phyloP scores from a whole-genome alignment of 768 basidiomycete species.

The Kondoa subrosea region DNA sequence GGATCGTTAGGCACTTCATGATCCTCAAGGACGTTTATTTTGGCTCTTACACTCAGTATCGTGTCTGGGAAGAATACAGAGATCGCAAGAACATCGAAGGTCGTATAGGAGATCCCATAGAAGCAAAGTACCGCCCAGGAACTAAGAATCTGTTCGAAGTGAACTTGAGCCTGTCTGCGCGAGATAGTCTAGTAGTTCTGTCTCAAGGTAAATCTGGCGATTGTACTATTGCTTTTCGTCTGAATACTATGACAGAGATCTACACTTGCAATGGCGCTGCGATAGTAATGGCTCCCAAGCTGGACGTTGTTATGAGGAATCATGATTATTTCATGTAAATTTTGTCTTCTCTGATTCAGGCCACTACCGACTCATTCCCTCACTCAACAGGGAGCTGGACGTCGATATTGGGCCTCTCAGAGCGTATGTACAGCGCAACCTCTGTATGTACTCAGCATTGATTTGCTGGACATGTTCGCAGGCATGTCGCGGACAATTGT shows the following conservation, averaged over 20 bases:
- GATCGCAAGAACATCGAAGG: constrained; percentile 45
- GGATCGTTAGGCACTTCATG: constrained; percentile 79
- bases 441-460: no score
- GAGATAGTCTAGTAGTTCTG: neutral
- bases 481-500: neutral
- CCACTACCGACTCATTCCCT: neutral
- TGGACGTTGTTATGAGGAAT: constrained; percentile 58
- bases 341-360: constrained; percentile 33
- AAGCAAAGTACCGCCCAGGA: constrained; percentile 62
- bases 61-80: constrained; percentile 64
- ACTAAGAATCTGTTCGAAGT: constrained; percentile 33
- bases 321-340: constrained; percentile 86
- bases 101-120: constrained; percentile 63
- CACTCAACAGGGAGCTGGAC: neutral
- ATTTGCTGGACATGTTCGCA: neutral
- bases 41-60: constrained; percentile 82
- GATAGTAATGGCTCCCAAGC: constrained; percentile 45
- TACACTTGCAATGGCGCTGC: constrained; percentile 35
- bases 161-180: neutral
- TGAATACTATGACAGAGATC: constrained; percentile 42
- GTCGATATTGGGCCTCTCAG: neutral
- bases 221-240: constrained; percentile 41
- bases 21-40: constrained; percentile 55
- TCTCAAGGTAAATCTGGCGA: constrained; percentile 30
- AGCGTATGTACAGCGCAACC: neutral